Base-by-base conservation (phyloP, 2,329 filamentous ascomycete species). In the Colletotrichum eremochloae region DNA sequence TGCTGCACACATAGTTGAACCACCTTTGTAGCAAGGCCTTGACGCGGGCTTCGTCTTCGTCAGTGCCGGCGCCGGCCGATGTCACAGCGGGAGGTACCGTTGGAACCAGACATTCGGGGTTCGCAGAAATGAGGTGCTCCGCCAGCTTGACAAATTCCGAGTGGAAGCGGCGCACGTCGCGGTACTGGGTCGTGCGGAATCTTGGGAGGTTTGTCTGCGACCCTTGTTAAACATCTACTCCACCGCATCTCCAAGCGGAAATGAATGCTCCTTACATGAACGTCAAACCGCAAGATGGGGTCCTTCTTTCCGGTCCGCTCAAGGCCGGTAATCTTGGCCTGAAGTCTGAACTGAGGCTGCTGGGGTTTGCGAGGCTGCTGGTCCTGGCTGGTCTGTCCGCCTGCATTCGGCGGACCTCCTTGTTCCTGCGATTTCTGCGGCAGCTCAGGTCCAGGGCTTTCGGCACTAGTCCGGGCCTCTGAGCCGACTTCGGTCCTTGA, bases 181-280 rank as follows among this genome's bases (percentile, higher is more conserved):
- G 95, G 84, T 98, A 99, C 82, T 99, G 96, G 6, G 96, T 99
- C 0, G 96, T 99, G 77, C 96, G 91, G 83, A 98, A 99, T 77
- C 96, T 96, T 65, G 96, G 95, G n/a, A 99, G 92, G 83, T 99
- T 99, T 75, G 96, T 99, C 96, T 99, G 69, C 24, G 58, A 18
- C 5, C 20, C 5, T 33, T 38, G 56, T 73, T 57, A 73, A 57
- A 24, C 33, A 50, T n/a, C 31, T n/a, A 7, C 48, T 31, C 58
- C 42, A 38, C 24, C 56, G 36, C 53, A 64, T 33, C 29, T 14
- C 24, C 5, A 11, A 18, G 15, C 29, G 12, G 5, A 12, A 29
- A 44, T 48, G 14, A 29, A 44, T 48, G 62, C 63, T 50, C 80
- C 92, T 80, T 91, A 98, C 96, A 83, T 99, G 94, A 75, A 98